These are phyloP conservation scores for Candida anglica DNA, from an alignment of 805 yeast genomes.

Conservation along the genomic window DNA sequence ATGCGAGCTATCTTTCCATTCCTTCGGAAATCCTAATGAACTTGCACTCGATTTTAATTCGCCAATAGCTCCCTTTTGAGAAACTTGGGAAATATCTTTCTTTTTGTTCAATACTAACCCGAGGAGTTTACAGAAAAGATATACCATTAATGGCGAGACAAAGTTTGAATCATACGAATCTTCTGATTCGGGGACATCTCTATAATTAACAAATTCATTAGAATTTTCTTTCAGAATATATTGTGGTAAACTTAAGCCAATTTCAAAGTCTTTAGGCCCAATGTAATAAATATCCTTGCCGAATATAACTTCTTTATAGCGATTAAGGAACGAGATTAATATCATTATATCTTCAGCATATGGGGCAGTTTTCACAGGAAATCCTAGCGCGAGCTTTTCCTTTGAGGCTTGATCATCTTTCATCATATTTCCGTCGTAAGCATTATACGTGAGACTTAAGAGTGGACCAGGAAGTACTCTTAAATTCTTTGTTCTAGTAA, in stretches of 20 bases:
- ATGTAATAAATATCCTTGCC: slow-evolving; percentile 11
- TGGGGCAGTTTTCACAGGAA: slow-evolving; percentile 17
- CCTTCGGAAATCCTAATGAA: slow-evolving; percentile 32
- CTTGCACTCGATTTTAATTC: slow-evolving; percentile 27
- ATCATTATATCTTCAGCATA: slow-evolving; percentile 31
- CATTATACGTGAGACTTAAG: slow-evolving; percentile 27
- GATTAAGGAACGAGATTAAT: slow-evolving; percentile 27
- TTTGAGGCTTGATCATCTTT: slow-evolving; percentile 9
- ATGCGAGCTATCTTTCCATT: slow-evolving; percentile 28
- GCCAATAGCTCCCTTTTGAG: slow-evolving; percentile 23
- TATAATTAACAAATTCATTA: not conserved
- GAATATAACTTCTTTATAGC: slow-evolving; percentile 23
- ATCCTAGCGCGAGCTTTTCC: slow-evolving; percentile 34
- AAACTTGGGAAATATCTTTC: slow-evolving; percentile 20
- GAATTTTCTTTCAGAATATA: not conserved
- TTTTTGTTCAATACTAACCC: slow-evolving; percentile 35
- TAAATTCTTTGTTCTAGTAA: slow-evolving; percentile 22
- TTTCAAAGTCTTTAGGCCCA: slow-evolving; percentile 37
- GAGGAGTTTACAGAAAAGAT: slow-evolving; percentile 26
- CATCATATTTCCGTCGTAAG: slow-evolving; percentile 34
- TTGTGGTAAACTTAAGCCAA: slow-evolving; percentile 25
- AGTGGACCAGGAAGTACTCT: slow-evolving; percentile 39
- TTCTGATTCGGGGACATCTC: slow-evolving; percentile 1
- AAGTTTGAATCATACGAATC: slow-evolving; percentile 4
- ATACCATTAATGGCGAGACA: slow-evolving; percentile 29